Evolutionary conservation across 2,329 filamentous ascomycete genomes (phyloP).

Genomic region (Paecilomyces dactylethromorphus): DNA sequence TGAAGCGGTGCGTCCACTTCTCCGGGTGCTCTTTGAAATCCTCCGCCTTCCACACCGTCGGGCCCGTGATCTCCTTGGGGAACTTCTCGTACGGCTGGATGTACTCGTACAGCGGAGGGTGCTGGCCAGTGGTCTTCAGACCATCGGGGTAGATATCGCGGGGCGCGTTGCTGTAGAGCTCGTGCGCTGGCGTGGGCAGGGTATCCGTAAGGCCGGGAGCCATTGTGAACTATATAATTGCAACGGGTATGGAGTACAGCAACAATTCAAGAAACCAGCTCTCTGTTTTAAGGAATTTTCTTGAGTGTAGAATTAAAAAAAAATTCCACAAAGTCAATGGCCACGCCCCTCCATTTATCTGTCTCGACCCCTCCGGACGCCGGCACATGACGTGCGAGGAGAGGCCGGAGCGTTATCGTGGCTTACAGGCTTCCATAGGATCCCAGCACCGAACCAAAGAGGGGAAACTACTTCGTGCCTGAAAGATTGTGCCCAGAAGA

Average conservation of each 20-base stretch:
- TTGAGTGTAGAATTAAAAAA: background rate
- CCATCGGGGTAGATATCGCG: conserved; percentile 56
- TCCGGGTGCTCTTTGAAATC: conserved; percentile 59
- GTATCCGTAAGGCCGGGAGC: conserved; percentile 34
- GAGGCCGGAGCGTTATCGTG: background rate
- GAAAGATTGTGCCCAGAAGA: background rate
- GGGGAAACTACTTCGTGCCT: background rate
- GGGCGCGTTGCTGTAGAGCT: conserved; percentile 28
- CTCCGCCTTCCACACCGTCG: conserved; percentile 64
- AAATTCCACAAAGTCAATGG: background rate
- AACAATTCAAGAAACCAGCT: background rate
- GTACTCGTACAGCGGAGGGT: conserved; percentile 59
- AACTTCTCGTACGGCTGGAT: conserved; percentile 64
- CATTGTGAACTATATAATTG: conserved; percentile 16
- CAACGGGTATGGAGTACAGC: background rate
- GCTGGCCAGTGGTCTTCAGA: conserved; percentile 65
- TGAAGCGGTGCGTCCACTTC: conserved; percentile 68
- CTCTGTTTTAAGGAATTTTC: background rate
- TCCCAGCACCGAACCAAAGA: background rate
- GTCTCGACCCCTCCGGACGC: background rate
- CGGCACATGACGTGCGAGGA: background rate
- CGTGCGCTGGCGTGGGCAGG: conserved; percentile 30
- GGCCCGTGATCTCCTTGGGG: conserved; percentile 63
- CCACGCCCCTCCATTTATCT: background rate
- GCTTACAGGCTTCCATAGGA: background rate